Evolutionary conservation across 495 filamentous ascomycete species (phyloP), one percentile per base, ranked within the genome.

Genomic region (Cercophora newfieldiana): DNA sequence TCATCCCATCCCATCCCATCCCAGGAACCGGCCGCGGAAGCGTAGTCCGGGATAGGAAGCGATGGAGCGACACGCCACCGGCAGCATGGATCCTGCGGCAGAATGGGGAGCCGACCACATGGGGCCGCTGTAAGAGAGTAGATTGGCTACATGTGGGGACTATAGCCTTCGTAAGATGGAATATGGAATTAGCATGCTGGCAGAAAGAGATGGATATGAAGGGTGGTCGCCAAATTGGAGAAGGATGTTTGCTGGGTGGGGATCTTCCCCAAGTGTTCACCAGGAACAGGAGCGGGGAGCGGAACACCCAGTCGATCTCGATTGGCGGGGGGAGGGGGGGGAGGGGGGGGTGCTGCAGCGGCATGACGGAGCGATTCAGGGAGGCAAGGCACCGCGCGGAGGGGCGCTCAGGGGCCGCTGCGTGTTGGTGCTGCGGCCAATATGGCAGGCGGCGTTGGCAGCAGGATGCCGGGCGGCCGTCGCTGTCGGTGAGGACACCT

Each of bases 11-110:
- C 66, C 67, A 73, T 69, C 37, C 18, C 37, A 14, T 66, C 59
- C 64, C 61, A 69, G 64, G 71, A 66, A 65, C 61, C 55, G 57
- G 61, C 53, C 33, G 62, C 70, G 74, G 72, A 72, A 75, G 54
- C 10, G 31, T 48, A 62, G 66, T 70, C 70, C 72, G 68, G 70
- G 67, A 66, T 28, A 64, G 37, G 37, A 71, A 66, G 68, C 33
- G 37, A 44, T 44, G 55, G 6, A 57, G n/a, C 26, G 70, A 63
- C 63, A 68, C n/a, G 72, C 62, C 67, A 73, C 72, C 72, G 71
- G 71, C 70, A 68, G 72, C 69, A 72, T 69, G 72, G 74, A 65
- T 65, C 55, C 67, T 25, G 59, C 70, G 72, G 72, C 58, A 68
- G 71, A 69, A 72, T 70, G 60, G 61, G 63, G 57, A 65, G 66